Base-by-base conservation (phyloP, 2,329 filamentous ascomycete species). In the Microthyrium microscopicum region DNA sequence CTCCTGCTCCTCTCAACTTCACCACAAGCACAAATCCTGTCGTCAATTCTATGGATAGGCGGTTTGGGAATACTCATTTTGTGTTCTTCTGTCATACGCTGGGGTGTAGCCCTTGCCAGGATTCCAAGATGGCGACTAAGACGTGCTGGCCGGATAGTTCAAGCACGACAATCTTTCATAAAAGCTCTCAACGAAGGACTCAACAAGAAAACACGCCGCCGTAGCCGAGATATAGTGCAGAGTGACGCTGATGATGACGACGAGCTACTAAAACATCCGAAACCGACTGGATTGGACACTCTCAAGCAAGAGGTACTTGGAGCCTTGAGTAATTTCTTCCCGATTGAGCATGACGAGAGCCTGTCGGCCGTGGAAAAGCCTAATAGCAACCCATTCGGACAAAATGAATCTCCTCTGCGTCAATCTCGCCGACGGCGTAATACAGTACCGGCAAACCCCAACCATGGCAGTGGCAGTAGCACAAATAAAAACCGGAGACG, bases 91-190 rank as follows among this genome's bases (percentile, higher is more conserved):
- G 70, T 89, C 9, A 70, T 95, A 22, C 68, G 67, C 45, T 91
- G 82, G 79, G 84, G 81, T 29, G 77, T 95, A 34, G 69, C 77
- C 18, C 60, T 98, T 39, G 85, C 87, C 32, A 69, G 87, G 37
- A 81, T 95, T 13, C 89, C 89, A 3, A 83, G 74, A 45, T 94
- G 87, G 83, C 79, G 85, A 27, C 85, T 95, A 46, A 69, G 73
- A 44, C 70, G 74, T 35, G 57, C 64, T 9, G 58, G 57, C 3
- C 53, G 57, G 19, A 50, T 58, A 15, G 53, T 57, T 22, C 52
- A 51, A 41, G 54, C 57, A 32, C 52, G 50, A 15, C 56, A 58
- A 33, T 56, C 54, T 5, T 57, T 65, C 20, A 41, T 63, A 5
- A 50, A 58, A 34, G 47, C 53, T 1, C 43, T 62, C 25, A 36